These are phyloP conservation scores for Talaromyces sp. DNA, from an alignment of 2,329 filamentous ascomycete species.

Conservation along the genomic window DNA sequence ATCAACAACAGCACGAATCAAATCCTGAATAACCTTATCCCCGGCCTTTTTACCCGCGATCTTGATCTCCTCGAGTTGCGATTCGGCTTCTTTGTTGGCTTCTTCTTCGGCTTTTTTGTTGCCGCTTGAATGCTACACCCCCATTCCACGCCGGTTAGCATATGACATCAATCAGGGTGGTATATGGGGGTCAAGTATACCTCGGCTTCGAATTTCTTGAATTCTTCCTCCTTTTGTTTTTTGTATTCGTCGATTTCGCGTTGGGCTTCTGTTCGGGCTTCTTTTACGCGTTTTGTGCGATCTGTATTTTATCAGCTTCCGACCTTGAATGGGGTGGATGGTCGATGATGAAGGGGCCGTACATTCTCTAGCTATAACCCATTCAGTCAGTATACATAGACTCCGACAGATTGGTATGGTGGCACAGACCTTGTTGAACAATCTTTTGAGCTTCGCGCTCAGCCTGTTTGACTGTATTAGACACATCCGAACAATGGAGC, in stretches of 20 bases:
- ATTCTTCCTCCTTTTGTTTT: slow-evolving; percentile 86
- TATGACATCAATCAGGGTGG: background rate
- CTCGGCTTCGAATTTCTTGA: slow-evolving; percentile 88
- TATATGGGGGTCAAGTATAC: slow-evolving; percentile 44
- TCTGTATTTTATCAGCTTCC: slow-evolving; percentile 49
- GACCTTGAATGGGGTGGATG: slow-evolving; percentile 17
- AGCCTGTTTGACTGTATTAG: no score
- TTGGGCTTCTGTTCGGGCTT: slow-evolving; percentile 93
- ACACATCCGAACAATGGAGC: no score
- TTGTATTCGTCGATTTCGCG: slow-evolving; percentile 96
- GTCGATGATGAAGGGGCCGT: slow-evolving; percentile 31
- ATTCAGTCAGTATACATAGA: slow-evolving; percentile 7
- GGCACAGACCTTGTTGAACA: slow-evolving; percentile 79
- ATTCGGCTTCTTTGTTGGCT: slow-evolving; percentile 76
- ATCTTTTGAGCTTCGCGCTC: slow-evolving; percentile 99
- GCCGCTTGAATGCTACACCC: slow-evolving; percentile 78
- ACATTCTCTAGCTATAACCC: slow-evolving; percentile 78
- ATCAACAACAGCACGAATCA: slow-evolving; percentile 81
- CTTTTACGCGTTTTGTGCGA: slow-evolving; percentile 95
- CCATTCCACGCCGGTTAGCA: background rate
- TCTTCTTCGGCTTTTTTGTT: slow-evolving; percentile 80
- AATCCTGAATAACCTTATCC: slow-evolving; percentile 74
- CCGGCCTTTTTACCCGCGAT: slow-evolving; percentile 76
- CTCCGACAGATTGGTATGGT: background rate
- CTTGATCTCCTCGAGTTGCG: slow-evolving; percentile 78